A percentile compares a stretch with the other conserved stretches of the same genome.
These are phyloP conservation scores for Ceratobasidium sp. DNA, from an alignment of 1,284 basidiomycete genomes.

Conservation along the genomic window DNA sequence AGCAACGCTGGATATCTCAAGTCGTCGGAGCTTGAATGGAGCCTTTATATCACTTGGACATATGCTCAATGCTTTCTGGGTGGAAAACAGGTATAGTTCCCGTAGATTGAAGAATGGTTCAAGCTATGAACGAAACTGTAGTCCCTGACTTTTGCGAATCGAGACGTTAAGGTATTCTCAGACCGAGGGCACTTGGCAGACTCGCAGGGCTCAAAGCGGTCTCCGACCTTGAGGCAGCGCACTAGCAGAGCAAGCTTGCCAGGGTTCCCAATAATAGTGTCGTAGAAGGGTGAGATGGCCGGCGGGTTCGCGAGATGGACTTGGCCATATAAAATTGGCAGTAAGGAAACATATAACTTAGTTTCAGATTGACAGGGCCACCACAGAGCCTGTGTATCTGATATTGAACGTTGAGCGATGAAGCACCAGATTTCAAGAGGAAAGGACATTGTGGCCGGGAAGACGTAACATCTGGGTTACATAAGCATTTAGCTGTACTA, in stretches of 20 bases:
- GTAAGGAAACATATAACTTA: background rate
- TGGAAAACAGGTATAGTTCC: background rate
- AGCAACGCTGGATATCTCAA: background rate
- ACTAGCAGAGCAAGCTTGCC: conserved; percentile 1
- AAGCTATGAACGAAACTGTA: background rate
- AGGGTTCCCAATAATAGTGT: background rate
- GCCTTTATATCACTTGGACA: background rate
- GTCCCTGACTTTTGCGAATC: background rate
- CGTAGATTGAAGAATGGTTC: background rate
- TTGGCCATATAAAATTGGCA: background rate
- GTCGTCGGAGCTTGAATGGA: background rate
- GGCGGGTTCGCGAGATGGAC: background rate
- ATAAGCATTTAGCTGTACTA: too few species aligned
- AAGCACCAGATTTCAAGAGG: conserved; percentile 1
- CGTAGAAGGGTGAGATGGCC: background rate
- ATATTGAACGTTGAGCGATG: background rate
- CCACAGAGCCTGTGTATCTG: background rate
- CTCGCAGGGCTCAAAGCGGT: background rate
- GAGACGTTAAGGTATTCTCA: too few species aligned
- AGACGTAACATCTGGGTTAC: background rate
- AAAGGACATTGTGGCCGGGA: background rate
- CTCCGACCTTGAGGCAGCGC: background rate
- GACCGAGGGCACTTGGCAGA: background rate
- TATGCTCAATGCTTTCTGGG: background rate
- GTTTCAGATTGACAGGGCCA: background rate